Conservation (phyloP, 1,139 yeast genomes). For the Diutina scorzettiae region DNA sequence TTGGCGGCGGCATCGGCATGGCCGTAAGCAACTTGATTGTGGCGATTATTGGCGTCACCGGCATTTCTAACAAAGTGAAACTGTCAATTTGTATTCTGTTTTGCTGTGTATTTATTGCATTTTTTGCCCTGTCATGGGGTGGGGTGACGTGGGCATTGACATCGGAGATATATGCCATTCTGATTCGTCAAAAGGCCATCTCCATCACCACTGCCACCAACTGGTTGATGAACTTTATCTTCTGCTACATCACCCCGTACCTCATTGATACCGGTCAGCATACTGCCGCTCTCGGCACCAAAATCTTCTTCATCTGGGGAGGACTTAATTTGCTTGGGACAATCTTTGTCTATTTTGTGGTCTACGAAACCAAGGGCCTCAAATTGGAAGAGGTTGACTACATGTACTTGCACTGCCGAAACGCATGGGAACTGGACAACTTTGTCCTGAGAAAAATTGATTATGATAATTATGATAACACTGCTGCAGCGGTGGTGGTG, state of each 20-base stretch:
- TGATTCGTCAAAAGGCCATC: constrained; percentile 12
- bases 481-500: neutral
- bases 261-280: constrained; percentile 11
- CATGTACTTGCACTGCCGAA: constrained; percentile 27
- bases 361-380: constrained; percentile 12
- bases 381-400: constrained; percentile 12
- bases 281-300: constrained; percentile 12
- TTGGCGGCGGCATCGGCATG: constrained; percentile 60
- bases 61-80: constrained; percentile 24
- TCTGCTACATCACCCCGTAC: constrained; percentile 12
- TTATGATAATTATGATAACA: constrained; percentile 10
- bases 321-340: constrained; percentile 11
- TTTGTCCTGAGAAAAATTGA: constrained; percentile 29
- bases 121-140: constrained; percentile 12
- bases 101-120: constrained; percentile 11
- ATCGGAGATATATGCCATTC: constrained; percentile 11
- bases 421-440: constrained; percentile 29
- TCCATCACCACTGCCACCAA: constrained; percentile 12
- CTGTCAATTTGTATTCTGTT: constrained; percentile 20
- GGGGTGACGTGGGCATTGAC: constrained; percentile 12
- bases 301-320: constrained; percentile 13
- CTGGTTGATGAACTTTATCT: constrained; percentile 12
- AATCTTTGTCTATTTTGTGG: constrained; percentile 12
- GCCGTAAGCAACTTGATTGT: constrained; percentile 47
- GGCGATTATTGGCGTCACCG: constrained; percentile 52